Percentiles rank a stretch among this genome's conserved stretches.
Evolutionary conservation across 2,329 filamentous ascomycete species (phyloP).

Genomic region (Phyllosticta paracitricarpa): DNA sequence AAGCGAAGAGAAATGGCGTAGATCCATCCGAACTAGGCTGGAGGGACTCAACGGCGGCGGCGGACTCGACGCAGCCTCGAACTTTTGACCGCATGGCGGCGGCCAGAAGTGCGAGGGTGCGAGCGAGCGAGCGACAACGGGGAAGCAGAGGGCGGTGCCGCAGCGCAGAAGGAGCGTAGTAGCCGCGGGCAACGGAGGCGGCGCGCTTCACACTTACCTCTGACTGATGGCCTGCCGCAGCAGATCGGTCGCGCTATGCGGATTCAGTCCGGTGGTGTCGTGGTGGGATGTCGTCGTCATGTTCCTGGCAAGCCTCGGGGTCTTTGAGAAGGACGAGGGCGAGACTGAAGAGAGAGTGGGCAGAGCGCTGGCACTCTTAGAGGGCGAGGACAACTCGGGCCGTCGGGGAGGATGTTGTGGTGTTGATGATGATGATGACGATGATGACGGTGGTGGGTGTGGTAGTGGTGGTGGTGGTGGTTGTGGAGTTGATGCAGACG

Average conservation of each 20-base stretch:
- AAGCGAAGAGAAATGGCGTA: constrained; percentile 6
- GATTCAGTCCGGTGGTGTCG: constrained; percentile 30
- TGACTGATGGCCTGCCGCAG: constrained; percentile 49
- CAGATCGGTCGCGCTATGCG: constrained; percentile 45
- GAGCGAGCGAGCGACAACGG: not conserved
- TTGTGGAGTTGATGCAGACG: not conserved
- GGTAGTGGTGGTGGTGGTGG: not conserved
- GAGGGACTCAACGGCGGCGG: constrained; percentile 11
- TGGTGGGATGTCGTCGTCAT: constrained; percentile 26
- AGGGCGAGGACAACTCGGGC: not conserved
- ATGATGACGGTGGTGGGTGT: not conserved
- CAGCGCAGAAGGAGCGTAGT: not conserved
- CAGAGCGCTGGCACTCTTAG: constrained; percentile 34
- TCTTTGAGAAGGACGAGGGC: not conserved
- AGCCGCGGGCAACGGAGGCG: not conserved
- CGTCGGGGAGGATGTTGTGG: constrained; percentile 14
- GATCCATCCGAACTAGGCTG: not conserved
- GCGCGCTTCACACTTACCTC: constrained; percentile 38
- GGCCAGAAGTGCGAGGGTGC: not conserved
- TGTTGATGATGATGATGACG: not conserved
- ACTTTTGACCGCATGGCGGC: constrained; percentile 1
- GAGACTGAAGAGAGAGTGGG: constrained; percentile 31
- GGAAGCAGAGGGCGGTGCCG: not conserved
- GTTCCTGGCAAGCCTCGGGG: not conserved
- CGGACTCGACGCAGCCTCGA: not conserved